Evolutionary conservation across 106 monocot genomes (phyloP).

Genomic region (Dendrobium chrysotoxum): DNA sequence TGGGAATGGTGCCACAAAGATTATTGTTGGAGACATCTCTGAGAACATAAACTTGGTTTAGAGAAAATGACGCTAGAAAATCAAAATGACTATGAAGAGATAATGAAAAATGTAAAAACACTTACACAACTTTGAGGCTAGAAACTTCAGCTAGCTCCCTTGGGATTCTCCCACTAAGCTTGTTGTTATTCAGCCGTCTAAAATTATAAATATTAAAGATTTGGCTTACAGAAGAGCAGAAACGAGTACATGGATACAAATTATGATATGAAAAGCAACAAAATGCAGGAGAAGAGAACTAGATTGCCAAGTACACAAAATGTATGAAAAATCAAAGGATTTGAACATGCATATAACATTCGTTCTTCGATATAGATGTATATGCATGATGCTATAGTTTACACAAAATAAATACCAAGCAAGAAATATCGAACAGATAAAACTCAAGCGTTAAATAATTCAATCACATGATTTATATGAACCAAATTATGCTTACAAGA

Average conservation of each 20-base stretch:
- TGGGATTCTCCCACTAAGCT: slow-evolving; percentile 72
- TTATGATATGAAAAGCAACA: neutral
- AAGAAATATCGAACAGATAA: neutral
- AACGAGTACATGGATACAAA: neutral
- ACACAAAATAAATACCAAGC: no score
- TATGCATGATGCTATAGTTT: no score
- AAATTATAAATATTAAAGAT: neutral
- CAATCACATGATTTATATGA: neutral
- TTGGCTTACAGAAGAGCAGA: neutral
- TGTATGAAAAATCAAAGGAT: no score
- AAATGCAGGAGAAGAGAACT: neutral
- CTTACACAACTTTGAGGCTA: slow-evolving; percentile 95
- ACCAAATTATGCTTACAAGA: slow-evolving; percentile 55
- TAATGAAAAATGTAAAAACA: neutral
- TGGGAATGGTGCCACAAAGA: slow-evolving; percentile 94
- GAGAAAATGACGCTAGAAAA: neutral
- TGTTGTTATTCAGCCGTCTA: slow-evolving; percentile 83
- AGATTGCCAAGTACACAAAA: no score
- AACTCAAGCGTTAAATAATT: no score
- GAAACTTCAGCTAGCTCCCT: slow-evolving; percentile 61
- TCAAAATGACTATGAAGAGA: neutral
- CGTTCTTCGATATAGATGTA: neutral
- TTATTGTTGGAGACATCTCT: slow-evolving; percentile 92
- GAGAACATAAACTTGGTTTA: slow-evolving; percentile 8
- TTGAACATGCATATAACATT: no score